phyloP scores from a whole-genome alignment of 2,329 filamentous ascomycete species.

The Escovopsis sp. region DNA sequence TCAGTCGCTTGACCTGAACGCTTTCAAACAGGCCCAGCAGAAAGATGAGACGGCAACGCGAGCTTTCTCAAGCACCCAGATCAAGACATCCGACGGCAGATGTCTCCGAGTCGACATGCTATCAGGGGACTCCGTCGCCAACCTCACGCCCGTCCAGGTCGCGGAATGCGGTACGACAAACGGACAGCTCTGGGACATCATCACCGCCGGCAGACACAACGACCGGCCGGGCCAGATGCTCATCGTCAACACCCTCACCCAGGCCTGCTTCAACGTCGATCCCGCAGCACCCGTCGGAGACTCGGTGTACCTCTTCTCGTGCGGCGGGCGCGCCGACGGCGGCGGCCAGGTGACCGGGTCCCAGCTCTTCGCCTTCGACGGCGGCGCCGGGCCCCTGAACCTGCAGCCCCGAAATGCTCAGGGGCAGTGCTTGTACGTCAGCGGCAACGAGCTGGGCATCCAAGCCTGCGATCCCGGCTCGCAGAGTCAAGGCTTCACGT shows the following conservation, averaged over 20 bases:
- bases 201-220: constrained; percentile 37
- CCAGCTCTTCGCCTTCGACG: constrained; percentile 35
- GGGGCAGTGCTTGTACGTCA: constrained; percentile 32
- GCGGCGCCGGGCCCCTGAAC: constrained; percentile 24
- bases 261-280: constrained; percentile 46
- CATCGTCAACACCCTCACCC: constrained; percentile 40
- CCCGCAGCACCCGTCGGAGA: constrained; percentile 33
- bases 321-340: constrained; percentile 42
- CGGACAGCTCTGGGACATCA: constrained; percentile 32
- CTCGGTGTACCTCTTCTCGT: constrained; percentile 42
- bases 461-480: constrained; percentile 26
- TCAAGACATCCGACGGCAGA: constrained; percentile 28
- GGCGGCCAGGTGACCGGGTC: constrained; percentile 34
- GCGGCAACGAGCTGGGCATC: constrained; percentile 28
- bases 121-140: constrained; percentile 33
- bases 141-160: constrained; percentile 31
- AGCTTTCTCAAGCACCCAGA: constrained; percentile 28
- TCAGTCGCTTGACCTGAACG: constrained; percentile 25
- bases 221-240: constrained; percentile 30
- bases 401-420: constrained; percentile 31
- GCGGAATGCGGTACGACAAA: constrained; percentile 27
- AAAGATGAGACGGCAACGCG: constrained; percentile 29
- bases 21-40: constrained; percentile 30
- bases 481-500: constrained; percentile 27
- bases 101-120: constrained; percentile 32